These are phyloP conservation scores for Coemansia sp. DNA, from an alignment of 192 early-diverging fungal genomes.

Conservation along the genomic window DNA sequence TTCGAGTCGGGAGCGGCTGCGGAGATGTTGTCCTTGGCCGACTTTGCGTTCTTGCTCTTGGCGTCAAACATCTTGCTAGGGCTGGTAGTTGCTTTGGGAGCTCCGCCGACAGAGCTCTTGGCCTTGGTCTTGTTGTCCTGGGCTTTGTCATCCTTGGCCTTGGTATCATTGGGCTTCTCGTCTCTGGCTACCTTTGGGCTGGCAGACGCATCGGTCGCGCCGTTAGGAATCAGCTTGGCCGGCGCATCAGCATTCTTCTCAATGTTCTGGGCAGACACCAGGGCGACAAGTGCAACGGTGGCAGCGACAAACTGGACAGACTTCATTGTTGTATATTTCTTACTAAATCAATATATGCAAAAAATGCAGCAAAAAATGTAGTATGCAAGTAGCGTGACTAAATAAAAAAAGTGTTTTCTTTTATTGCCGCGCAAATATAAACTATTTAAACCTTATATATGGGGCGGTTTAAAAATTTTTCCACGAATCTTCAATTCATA, in stretches of 20 bases:
- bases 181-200: constrained; percentile 11
- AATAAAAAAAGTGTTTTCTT: not conserved
- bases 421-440: not conserved
- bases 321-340: constrained; percentile 29
- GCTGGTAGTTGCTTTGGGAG: constrained; percentile 12
- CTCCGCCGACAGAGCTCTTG: constrained; percentile 10
- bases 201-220: not conserved
- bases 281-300: constrained; percentile 25
- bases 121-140: constrained; percentile 13
- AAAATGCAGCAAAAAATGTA: not conserved
- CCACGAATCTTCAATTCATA: not conserved
- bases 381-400: not conserved
- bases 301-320: constrained; percentile 30
- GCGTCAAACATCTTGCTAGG: constrained; percentile 14
- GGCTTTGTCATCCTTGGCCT: not conserved
- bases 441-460: not conserved
- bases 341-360: not conserved
- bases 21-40: constrained; percentile 16
- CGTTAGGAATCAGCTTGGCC: constrained; percentile 1
- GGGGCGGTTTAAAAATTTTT: not conserved
- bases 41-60: constrained; percentile 19
- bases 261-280: constrained; percentile 32
- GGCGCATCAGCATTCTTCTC: constrained; percentile 16
- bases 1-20: constrained; percentile 30
- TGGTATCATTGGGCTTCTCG: not conserved